Conservation (phyloP, 257 asterid species). For the Ilex asprella region DNA sequence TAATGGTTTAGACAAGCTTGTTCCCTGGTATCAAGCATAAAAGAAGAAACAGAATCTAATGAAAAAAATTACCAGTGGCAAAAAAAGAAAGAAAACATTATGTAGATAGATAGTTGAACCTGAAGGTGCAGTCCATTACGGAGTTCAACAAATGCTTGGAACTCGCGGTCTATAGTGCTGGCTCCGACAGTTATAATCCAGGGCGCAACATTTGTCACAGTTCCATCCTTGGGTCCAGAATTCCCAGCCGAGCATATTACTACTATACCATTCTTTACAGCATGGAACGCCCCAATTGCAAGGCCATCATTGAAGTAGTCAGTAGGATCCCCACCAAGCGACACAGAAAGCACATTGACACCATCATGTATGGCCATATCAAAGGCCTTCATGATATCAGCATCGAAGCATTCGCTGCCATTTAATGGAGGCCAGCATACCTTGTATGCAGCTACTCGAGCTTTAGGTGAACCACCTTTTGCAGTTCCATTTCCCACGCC, state of each 20-base stretch:
- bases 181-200: conserved; percentile 75
- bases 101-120: conserved; percentile 14
- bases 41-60: not conserved
- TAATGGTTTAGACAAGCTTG: conserved; percentile 28
- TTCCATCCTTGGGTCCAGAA: conserved; percentile 22
- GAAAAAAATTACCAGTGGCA: not conserved
- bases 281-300: conserved; percentile 57
- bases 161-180: conserved; percentile 48
- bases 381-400: conserved; percentile 49
- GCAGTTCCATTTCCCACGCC: conserved; percentile 58
- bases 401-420: conserved; percentile 31
- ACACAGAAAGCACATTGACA: conserved; percentile 61
- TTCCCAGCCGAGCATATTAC: conserved; percentile 66
- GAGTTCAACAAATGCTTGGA: conserved; percentile 19
- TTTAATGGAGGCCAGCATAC: conserved; percentile 38
- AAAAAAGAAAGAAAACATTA: not conserved
- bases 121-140: conserved; percentile 21
- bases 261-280: conserved; percentile 39
- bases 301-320: conserved; percentile 27
- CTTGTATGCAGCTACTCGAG: conserved; percentile 68
- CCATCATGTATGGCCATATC: conserved; percentile 67
- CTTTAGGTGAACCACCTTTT: conserved; percentile 71
- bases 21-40: conserved; percentile 21
- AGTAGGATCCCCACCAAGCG: conserved; percentile 32
- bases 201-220: conserved; percentile 56